A percentile compares a stretch with the other conserved stretches of the same genome.
Conservation (phyloP, 1,139 yeast species). For the Nakaseomyces kungkrabaensis region DNA sequence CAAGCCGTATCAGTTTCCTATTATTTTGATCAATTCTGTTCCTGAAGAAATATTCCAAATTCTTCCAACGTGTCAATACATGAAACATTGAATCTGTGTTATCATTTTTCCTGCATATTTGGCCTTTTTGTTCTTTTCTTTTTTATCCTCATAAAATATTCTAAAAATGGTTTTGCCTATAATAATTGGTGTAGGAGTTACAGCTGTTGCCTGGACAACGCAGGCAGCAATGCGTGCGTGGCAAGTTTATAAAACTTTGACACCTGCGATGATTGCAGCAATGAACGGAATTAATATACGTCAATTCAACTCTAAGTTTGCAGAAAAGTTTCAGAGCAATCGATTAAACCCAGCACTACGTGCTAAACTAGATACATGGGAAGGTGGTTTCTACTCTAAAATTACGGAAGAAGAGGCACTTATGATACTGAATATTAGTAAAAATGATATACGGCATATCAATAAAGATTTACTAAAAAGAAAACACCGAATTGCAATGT, state of each 20-base stretch:
- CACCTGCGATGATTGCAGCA: conserved; percentile 23
- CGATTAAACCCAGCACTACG: conserved; percentile 4
- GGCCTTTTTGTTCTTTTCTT: background rate
- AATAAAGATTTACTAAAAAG: conserved; percentile 65
- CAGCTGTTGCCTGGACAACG: conserved; percentile 19
- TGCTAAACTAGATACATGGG: conserved; percentile 5
- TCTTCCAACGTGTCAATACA: no score
- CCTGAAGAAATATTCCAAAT: no score
- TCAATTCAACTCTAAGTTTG: background rate
- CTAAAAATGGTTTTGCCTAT: conserved; percentile 25
- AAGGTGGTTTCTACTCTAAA: conserved; percentile 74
- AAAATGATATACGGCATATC: conserved; percentile 48
- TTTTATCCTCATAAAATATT: background rate
- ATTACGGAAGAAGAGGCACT: conserved; percentile 89
- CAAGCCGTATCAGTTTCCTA: no score
- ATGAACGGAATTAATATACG: conserved; percentile 17
- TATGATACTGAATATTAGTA: conserved; percentile 45
- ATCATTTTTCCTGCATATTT: no score
- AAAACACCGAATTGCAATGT: conserved; percentile 81
- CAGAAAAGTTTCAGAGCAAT: conserved; percentile 4
- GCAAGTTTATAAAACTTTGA: conserved; percentile 19
- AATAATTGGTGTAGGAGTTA: conserved; percentile 22
- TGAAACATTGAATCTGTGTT: no score
- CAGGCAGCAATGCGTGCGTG: conserved; percentile 25
- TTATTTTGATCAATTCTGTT: no score